Percentiles rank a stretch among this genome's conserved stretches.
Conservation (phyloP, 2,329 filamentous ascomycete species). For the Pestalotiopsis sp. region DNA sequence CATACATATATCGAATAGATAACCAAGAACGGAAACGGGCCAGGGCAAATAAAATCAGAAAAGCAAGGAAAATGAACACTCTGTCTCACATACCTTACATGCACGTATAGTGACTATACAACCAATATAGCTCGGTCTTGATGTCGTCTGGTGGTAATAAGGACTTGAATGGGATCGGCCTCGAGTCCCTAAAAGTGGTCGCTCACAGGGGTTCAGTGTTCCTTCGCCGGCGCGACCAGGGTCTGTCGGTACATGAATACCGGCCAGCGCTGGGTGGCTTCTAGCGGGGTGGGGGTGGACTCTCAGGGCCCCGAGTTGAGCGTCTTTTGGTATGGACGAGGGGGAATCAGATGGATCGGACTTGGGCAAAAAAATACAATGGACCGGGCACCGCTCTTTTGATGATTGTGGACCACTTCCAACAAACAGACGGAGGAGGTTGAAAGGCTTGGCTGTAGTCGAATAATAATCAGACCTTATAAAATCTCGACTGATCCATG, state of each 20-base stretch:
- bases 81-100: background rate
- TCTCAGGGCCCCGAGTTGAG: background rate
- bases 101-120: background rate
- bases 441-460: background rate
- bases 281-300: background rate
- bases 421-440: background rate
- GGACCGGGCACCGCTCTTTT: background rate
- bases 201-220: background rate
- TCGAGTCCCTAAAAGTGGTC: background rate
- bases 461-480: background rate
- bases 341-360: background rate
- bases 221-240: slow-evolving; percentile 3
- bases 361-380: background rate
- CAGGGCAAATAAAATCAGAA: background rate
- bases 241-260: slow-evolving; percentile 8
- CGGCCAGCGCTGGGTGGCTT: background rate
- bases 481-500: background rate
- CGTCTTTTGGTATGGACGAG: background rate
- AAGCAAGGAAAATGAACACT: background rate
- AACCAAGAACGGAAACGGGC: background rate
- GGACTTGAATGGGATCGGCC: background rate
- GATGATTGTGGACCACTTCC: background rate
- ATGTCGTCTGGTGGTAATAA: background rate
- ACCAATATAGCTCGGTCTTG: background rate
- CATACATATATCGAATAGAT: background rate